Evolutionary conservation across 2,329 filamentous ascomycete genomes (phyloP).

Genomic region (Sporothrix protearum): DNA sequence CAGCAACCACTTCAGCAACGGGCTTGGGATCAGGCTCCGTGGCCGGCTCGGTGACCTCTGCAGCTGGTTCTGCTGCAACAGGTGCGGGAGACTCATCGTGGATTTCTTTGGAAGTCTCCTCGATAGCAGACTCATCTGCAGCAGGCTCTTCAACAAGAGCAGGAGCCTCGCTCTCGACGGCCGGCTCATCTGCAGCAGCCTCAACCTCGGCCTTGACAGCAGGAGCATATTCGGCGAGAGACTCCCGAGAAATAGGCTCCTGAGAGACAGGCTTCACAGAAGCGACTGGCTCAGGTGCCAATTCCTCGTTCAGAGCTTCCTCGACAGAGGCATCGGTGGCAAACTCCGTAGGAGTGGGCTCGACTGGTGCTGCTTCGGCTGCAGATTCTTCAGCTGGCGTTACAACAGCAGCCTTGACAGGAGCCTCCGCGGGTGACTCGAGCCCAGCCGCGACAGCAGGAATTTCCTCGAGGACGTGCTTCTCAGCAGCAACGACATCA

Average conservation of each 20-base stretch:
- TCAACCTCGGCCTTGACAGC: neutral
- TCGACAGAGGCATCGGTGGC: neutral
- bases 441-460: slow-evolving; percentile 11
- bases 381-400: neutral
- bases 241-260: neutral
- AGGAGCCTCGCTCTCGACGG: neutral
- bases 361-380: neutral
- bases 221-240: neutral
- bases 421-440: neutral
- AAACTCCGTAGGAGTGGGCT: neutral
- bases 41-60: neutral
- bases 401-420: slow-evolving; percentile 3
- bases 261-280: slow-evolving; percentile 17
- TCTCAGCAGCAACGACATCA: neutral
- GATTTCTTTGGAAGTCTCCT: neutral
- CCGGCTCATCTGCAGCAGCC: neutral
- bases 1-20: neutral
- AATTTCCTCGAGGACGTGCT: neutral
- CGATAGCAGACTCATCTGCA: neutral
- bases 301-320: neutral
- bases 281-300: neutral
- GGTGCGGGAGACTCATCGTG: neutral
- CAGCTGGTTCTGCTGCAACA: neutral
- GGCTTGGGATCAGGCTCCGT: neutral
- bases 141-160: neutral